These are phyloP conservation scores for sunflower (Helianthus annuus) DNA, from an alignment of 129 eudicot species.

Conservation along the genomic window DNA sequence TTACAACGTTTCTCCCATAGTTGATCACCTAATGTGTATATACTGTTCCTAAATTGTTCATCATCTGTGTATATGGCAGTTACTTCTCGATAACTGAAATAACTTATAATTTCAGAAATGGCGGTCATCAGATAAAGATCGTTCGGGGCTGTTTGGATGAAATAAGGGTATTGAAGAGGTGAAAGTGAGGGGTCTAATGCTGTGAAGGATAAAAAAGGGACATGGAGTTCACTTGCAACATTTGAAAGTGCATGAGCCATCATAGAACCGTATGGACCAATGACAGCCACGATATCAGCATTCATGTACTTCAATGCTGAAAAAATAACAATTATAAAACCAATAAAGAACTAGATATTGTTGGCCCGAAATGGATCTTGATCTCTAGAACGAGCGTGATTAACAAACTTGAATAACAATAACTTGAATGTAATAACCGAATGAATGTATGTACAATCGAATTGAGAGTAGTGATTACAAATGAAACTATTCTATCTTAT, in stretches of 20 bases:
- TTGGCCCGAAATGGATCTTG: no score
- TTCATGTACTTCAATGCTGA: constrained; percentile 79
- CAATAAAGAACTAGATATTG: no score
- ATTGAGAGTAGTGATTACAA: no score
- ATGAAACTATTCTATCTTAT: no score
- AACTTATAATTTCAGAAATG: constrained; percentile 67
- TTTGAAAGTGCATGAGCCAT: constrained; percentile 84
- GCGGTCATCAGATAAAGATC: constrained; percentile 86
- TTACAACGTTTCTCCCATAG: constrained; percentile 56
- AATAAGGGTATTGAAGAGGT: constrained; percentile 83
- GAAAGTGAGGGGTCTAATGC: constrained; percentile 90
- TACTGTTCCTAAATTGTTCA: constrained; percentile 64
- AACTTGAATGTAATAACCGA: no score
- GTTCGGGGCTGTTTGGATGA: constrained; percentile 80
- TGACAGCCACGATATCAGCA: constrained; percentile 65
- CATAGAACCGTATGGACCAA: constrained; percentile 75
- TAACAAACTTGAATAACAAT: no score
- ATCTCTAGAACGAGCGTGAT: no score
- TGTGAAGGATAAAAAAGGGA: constrained; percentile 80
- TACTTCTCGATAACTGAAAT: constrained; percentile 61
- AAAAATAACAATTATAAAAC: background rate
- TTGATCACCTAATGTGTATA: constrained; percentile 51
- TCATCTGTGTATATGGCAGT: constrained; percentile 65
- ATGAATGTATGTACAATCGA: no score
- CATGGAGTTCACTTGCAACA: constrained; percentile 78